These are phyloP conservation scores for Pilasporangium apinafurcum DNA, from an alignment of 352 stramenopile genomes.

Conservation along the genomic window DNA sequence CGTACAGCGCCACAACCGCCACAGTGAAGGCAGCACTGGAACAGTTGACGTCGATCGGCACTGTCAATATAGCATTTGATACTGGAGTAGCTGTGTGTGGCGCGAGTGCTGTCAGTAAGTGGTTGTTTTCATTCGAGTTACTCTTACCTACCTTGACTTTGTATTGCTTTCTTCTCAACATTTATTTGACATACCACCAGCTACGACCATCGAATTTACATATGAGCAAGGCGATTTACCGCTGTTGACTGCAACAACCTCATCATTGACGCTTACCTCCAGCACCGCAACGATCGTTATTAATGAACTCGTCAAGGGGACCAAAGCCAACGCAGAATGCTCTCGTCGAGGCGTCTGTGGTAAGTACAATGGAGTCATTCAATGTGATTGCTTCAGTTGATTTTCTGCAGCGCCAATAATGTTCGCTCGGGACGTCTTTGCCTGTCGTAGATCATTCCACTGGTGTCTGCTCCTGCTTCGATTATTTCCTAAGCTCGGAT, in stretches of 20 bases:
- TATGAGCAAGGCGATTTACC: conserved; percentile 63
- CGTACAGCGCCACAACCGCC: conserved; percentile 25
- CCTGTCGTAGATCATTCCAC: conserved; percentile 38
- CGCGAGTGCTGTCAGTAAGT: conserved; percentile 30
- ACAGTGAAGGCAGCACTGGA: conserved; percentile 48
- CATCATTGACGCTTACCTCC: conserved; percentile 30
- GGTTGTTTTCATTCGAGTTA: background rate
- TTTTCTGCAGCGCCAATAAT: background rate
- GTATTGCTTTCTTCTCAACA: no score
- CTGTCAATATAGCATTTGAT: conserved; percentile 49
- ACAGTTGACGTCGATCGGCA: conserved; percentile 39
- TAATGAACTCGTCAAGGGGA: conserved; percentile 38
- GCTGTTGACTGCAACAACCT: conserved; percentile 21
- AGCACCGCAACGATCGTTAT: conserved; percentile 18
- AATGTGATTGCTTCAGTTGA: background rate
- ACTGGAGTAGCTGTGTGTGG: conserved; percentile 28
- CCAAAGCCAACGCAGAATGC: conserved; percentile 78
- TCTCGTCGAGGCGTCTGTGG: conserved; percentile 66
- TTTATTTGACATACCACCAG: no score
- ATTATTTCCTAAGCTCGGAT: conserved; percentile 71
- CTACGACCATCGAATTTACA: conserved; percentile 57
- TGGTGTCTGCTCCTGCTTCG: conserved; percentile 64
- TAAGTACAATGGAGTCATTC: conserved; percentile 8
- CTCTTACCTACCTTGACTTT: no score
- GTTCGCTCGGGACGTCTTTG: background rate